A percentile compares a stretch with the other conserved stretches of the same genome.
These are phyloP conservation scores for Teunomyces funiuensis DNA, from an alignment of 805 yeast genomes.

Conservation along the genomic window DNA sequence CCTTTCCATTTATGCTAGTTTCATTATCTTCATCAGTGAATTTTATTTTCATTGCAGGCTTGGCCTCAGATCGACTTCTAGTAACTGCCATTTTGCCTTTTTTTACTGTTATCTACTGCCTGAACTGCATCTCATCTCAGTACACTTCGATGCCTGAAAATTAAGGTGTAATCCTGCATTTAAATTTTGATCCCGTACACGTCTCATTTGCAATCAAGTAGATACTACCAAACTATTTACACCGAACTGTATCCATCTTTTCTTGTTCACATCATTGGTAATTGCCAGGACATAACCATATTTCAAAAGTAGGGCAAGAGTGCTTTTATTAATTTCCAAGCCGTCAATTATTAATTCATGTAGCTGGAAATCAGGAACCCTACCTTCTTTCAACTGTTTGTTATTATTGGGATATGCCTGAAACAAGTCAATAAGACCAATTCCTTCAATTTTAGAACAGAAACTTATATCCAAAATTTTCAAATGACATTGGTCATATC, in stretches of 20 bases:
- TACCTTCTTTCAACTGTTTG: slow-evolving; percentile 2
- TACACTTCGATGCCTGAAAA: slow-evolving; percentile 1
- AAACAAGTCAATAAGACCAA: slow-evolving; percentile 36
- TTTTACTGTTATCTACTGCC: neutral
- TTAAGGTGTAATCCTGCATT: slow-evolving; percentile 10
- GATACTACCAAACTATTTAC: slow-evolving; percentile 25
- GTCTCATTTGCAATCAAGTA: neutral
- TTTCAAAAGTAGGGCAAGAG: slow-evolving; percentile 20
- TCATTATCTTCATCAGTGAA: slow-evolving; percentile 29
- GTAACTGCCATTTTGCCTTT: slow-evolving; percentile 28
- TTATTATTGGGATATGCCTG: slow-evolving; percentile 9
- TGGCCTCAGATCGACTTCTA: slow-evolving; percentile 23
- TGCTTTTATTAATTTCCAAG: slow-evolving; percentile 28
- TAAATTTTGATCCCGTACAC: no score
- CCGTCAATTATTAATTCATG: slow-evolving; percentile 33
- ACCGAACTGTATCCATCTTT: slow-evolving; percentile 37
- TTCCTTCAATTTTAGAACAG: slow-evolving; percentile 34
- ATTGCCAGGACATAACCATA: slow-evolving; percentile 19
- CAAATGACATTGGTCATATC: slow-evolving; percentile 17
- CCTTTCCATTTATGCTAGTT: slow-evolving; percentile 10
- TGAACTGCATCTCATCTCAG: slow-evolving; percentile 5
- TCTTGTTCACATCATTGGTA: slow-evolving; percentile 23
- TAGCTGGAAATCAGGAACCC: slow-evolving; percentile 10
- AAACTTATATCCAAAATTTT: slow-evolving; percentile 38
- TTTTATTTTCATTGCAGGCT: slow-evolving; percentile 28